Conservation (phyloP, 257 asterid species). For the Nicotiana undulata region DNA sequence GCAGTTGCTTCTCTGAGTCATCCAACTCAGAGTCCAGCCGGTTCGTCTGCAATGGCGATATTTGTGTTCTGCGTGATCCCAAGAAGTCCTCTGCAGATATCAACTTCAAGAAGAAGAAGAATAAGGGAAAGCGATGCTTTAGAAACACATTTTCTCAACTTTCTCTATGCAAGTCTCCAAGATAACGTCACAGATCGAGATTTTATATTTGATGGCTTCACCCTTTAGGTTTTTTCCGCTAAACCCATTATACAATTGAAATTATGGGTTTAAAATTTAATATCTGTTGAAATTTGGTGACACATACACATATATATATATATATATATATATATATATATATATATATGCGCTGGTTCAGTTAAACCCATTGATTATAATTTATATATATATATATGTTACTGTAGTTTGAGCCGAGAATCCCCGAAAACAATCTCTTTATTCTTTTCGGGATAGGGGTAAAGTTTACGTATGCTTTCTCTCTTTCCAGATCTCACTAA, state of each 20-base stretch:
- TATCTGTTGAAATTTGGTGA: rapidly evolving
- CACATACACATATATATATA: too few species aligned
- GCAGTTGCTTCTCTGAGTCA: not conserved
- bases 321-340: too few species aligned
- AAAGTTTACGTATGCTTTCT: too few species aligned
- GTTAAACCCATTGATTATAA: too few species aligned
- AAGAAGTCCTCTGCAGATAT: not conserved
- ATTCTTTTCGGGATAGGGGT: too few species aligned
- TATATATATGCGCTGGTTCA: not conserved
- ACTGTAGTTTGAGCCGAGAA: too few species aligned
- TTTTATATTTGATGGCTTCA: not conserved
- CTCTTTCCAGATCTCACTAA: too few species aligned
- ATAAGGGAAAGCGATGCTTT: not conserved
- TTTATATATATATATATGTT: too few species aligned
- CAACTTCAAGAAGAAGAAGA: not conserved
- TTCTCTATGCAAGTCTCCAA: not conserved
- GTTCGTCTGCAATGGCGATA: not conserved
- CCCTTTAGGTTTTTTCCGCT: too few species aligned
- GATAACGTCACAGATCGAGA: not conserved
- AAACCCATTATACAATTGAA: not conserved
- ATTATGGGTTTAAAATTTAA: not conserved
- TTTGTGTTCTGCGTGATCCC: not conserved
- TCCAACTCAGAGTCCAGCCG: not conserved
- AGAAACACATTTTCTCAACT: not conserved
- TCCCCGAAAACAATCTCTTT: too few species aligned